Base-by-base conservation (phyloP, 345 rosid species). In the Barbarea vulgaris region DNA sequence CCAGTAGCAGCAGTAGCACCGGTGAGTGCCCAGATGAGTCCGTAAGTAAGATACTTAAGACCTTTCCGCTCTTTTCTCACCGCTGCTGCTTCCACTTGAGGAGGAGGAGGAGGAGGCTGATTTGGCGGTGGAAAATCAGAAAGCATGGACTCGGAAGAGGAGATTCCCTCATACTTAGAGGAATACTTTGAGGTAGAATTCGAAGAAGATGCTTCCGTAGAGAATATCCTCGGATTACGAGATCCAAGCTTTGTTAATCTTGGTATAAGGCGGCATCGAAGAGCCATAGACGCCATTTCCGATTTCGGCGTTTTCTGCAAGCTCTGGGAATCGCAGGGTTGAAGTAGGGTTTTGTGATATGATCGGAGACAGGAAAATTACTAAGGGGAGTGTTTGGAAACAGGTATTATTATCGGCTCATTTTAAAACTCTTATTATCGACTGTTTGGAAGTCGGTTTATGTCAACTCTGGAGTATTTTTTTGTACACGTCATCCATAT, bases 1-100 rank as follows among this genome's bases (percentile, higher is more conserved):
- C 91, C 87, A 59, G 79, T 77, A 51, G 79, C 78, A 61, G 80
- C 96, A 39, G 85, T 37, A 70, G 83, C 87, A 64, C 94, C 97
- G 3, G 90, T 80, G 77, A 92, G 36, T 30, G 89, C 76, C 7
- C 83, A 87, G 44, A 79, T 3, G 58, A 90, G 72, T 30, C 83
- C 87, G 51, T 84, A 85, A 82, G 77, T 84, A 67, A 95, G 87
- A 80, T 85, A 85, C 61, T 74, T 80, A 83, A 80, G 82, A 13
- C 84, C 68, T 76, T 81, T 87, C 67, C 82, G 80, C 65, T 58
- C 78, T 30, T 82, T 67, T 42, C 62, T 78, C 52, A 75, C 42
- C 12, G 77, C 59, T 24, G 72, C 84, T 46, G 77, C 80, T 30
- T 77, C 73, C 6, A 81, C 53, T 24, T 50, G 76, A 64, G 80